phyloP scores from a whole-genome alignment of 768 basidiomycete genomes.

The Sporobolomyces roseus region DNA sequence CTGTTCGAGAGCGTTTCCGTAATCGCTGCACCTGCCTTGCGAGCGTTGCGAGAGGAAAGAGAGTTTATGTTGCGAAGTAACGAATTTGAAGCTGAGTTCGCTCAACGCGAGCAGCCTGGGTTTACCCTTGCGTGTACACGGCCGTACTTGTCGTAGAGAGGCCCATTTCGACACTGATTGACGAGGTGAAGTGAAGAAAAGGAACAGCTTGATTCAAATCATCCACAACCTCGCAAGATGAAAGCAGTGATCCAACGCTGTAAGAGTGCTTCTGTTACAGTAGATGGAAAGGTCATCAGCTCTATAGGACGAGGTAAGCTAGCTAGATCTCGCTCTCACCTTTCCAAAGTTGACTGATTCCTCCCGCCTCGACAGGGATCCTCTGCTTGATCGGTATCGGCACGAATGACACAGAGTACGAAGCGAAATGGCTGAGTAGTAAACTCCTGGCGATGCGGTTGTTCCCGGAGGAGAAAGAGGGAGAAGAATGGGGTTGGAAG shows the following conservation, averaged over 20 bases:
- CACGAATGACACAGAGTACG: conserved; percentile 72
- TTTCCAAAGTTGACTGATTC: background rate
- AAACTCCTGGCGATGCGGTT: conserved; percentile 64
- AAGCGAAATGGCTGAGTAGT: conserved; percentile 67
- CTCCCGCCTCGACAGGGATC: background rate
- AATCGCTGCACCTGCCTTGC: no score
- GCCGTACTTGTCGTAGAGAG: no score
- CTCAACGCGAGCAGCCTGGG: no score
- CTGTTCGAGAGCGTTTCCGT: no score
- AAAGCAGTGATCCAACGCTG: conserved; percentile 32
- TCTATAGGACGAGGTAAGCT: conserved; percentile 28
- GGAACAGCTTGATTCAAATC: no score
- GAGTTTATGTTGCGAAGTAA: no score
- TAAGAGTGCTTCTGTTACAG: conserved; percentile 17
- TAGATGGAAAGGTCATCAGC: conserved; percentile 20
- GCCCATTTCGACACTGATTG: no score
- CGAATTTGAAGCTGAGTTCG: no score
- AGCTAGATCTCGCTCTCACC: conserved; percentile 4
- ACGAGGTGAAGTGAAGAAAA: no score
- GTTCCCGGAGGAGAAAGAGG: conserved; percentile 46
- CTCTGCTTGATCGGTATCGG: conserved; percentile 35
- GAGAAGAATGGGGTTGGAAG: conserved; percentile 71
- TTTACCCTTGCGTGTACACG: no score
- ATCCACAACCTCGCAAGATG: background rate
- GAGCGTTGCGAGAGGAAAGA: no score